Conservation (phyloP, 2,329 filamentous ascomycete species). For the Phialophora verrucosa region DNA sequence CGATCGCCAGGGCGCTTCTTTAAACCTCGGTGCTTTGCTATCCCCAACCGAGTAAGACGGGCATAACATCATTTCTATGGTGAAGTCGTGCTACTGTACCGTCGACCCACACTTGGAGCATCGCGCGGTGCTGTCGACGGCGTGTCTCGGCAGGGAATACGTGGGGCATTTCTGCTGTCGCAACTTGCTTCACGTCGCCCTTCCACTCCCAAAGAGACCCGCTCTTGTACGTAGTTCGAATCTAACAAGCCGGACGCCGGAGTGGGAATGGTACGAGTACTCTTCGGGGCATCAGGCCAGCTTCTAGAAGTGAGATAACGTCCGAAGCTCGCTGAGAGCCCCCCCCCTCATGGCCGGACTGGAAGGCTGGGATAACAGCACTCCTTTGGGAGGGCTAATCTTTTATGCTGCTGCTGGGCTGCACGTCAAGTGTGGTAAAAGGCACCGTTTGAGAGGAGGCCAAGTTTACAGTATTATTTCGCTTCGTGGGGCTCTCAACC, state of each 20-base stretch:
- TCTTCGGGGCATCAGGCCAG: background rate
- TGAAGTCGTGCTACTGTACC: background rate
- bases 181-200: background rate
- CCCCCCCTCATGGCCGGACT: background rate
- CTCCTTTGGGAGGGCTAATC: background rate
- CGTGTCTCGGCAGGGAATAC: background rate
- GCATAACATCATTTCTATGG: background rate
- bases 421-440: background rate
- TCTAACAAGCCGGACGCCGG: background rate
- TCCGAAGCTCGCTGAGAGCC: background rate
- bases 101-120: background rate
- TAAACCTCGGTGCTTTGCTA: background rate
- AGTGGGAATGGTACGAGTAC: background rate
- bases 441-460: no score
- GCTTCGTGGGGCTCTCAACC: background rate
- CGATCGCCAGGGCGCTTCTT: slow-evolving; percentile 10
- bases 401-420: background rate
- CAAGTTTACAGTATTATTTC: background rate
- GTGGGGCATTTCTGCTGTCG: background rate
- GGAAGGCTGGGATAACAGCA: background rate
- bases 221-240: background rate
- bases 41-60: background rate
- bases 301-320: background rate
- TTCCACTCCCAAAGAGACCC: background rate
- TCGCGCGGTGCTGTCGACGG: background rate